Conservation (phyloP, 805 yeast species). For the Teunomyces atbi region DNA sequence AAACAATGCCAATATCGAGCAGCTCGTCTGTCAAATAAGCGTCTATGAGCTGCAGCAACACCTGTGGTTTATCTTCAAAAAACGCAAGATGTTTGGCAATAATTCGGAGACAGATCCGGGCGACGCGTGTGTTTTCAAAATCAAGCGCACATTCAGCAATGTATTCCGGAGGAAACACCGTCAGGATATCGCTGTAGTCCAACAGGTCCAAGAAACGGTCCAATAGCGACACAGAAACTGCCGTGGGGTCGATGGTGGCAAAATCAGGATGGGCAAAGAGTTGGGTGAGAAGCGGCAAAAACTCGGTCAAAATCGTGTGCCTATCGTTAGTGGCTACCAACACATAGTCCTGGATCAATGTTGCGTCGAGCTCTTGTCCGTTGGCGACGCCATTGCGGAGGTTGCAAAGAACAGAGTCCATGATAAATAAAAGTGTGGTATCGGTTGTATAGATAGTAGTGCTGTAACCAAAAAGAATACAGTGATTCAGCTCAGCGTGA, state of each 20-base stretch:
- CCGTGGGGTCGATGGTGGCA: slow-evolving; percentile 13
- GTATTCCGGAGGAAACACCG: slow-evolving; percentile 12
- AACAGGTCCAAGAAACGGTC: slow-evolving; percentile 12
- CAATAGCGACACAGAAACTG: slow-evolving; percentile 13
- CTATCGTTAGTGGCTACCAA: neutral
- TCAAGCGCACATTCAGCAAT: slow-evolving; percentile 1
- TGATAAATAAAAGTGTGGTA: too few species aligned
- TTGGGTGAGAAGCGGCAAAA: slow-evolving; percentile 4
- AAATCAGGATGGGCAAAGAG: slow-evolving; percentile 7
- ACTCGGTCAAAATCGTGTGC: neutral
- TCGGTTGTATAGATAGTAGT: too few species aligned
- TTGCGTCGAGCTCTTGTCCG: neutral
- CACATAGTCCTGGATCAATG: neutral
- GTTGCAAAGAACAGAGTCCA: too few species aligned
- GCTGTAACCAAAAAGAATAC: too few species aligned
- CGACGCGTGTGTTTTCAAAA: neutral
- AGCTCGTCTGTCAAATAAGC: slow-evolving; percentile 5
- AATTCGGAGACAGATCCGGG: neutral
- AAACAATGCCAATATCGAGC: slow-evolving; percentile 8
- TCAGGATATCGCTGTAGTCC: slow-evolving; percentile 13
- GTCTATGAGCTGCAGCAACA: slow-evolving; percentile 1
- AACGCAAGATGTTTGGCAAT: slow-evolving; percentile 2
- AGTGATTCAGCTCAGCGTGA: too few species aligned
- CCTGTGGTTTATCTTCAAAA: neutral
- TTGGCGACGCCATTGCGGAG: too few species aligned